phyloP scores from a whole-genome alignment of 257 asterid genomes.

The Solanum bulbocastanum region DNA sequence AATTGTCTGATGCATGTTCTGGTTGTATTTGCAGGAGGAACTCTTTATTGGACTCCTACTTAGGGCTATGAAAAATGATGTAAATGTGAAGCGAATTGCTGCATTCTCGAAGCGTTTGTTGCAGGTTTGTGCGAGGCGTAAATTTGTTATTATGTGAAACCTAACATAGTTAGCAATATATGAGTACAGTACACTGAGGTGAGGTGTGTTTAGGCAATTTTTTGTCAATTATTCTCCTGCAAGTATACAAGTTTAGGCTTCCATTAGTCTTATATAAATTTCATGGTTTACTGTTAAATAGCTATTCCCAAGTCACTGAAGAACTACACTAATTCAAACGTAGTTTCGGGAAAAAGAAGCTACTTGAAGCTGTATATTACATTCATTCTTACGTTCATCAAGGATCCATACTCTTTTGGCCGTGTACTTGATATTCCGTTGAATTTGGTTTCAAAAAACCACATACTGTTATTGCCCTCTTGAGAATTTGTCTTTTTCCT shows the following conservation, averaged over 20 bases:
- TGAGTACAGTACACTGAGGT: background rate
- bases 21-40: slow-evolving; percentile 58
- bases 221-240: background rate
- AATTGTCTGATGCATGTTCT: background rate
- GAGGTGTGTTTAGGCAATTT: background rate
- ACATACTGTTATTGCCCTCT: background rate
- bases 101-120: slow-evolving; percentile 89
- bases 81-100: slow-evolving; percentile 75
- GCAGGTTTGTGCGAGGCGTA: slow-evolving; percentile 43
- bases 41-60: slow-evolving; percentile 71
- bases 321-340: background rate
- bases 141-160: background rate
- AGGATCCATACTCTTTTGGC: background rate
- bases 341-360: background rate
- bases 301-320: background rate
- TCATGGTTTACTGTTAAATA: background rate
- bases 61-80: slow-evolving; percentile 92
- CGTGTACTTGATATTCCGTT: background rate
- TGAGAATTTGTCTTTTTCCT: background rate
- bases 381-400: background rate
- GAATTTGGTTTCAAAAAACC: background rate
- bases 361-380: background rate
- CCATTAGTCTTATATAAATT: background rate
- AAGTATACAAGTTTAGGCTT: background rate
- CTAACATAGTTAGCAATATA: background rate